Conservation (phyloP, 352 stramenopile genomes). For the Globisporangium paroecandrum region DNA sequence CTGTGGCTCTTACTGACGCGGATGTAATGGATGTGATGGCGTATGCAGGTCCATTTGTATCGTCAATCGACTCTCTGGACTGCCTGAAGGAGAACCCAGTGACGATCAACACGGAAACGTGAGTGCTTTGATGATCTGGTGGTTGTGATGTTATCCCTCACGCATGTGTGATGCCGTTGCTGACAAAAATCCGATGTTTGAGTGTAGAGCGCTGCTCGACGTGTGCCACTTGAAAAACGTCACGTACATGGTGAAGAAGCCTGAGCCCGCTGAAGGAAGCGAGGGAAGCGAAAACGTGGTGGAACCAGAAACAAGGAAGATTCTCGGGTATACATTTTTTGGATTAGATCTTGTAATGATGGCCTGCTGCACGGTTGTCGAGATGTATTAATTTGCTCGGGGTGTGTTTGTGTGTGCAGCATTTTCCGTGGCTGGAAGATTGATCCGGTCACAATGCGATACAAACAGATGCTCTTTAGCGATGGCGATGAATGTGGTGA, state of each 20-base stretch:
- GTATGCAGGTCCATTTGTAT: conserved; percentile 36
- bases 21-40: neutral
- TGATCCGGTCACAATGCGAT: conserved; percentile 69
- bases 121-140: conserved; percentile 11
- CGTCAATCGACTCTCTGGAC: conserved; percentile 21
- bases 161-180: neutral
- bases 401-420: conserved; percentile 21
- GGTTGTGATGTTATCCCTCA: conserved; percentile 1
- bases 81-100: conserved; percentile 47
- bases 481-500: conserved; percentile 67
- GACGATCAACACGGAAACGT: conserved; percentile 45
- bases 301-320: conserved; percentile 29
- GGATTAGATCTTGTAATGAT: neutral
- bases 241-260: conserved; percentile 34
- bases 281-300: neutral
- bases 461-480: conserved; percentile 79
- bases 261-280: conserved; percentile 16
- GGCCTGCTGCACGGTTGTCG: neutral
- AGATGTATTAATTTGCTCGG: conserved; percentile 1
- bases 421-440: conserved; percentile 79
- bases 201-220: conserved; percentile 46
- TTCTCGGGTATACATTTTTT: conserved; percentile 39
- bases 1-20: neutral
- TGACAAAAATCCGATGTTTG: neutral
- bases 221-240: conserved; percentile 63